These are phyloP conservation scores for Abrus precatorius DNA, from an alignment of 306 rosid genomes.

Conservation along the genomic window DNA sequence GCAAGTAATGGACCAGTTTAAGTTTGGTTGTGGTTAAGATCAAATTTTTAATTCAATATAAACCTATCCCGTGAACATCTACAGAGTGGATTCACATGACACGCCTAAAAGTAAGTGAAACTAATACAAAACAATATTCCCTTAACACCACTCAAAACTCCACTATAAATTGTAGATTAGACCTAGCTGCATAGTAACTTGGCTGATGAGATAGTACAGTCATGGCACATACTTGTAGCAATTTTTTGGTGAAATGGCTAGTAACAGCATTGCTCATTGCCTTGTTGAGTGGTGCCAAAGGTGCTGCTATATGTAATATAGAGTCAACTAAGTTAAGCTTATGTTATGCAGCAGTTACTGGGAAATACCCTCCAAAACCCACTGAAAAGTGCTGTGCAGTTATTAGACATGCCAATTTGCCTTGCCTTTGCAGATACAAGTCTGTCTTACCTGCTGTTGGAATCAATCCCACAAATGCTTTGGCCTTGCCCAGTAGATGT, in stretches of 20 bases:
- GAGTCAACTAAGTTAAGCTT: slow-evolving; percentile 45
- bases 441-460: slow-evolving; percentile 59
- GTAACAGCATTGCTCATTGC: slow-evolving; percentile 50
- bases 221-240: slow-evolving; percentile 47
- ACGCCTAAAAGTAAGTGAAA: slow-evolving; percentile 37
- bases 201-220: slow-evolving; percentile 2
- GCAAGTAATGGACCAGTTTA: not conserved
- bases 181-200: slow-evolving; percentile 2
- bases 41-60: slow-evolving; percentile 15
- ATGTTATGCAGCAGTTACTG: slow-evolving; percentile 67
- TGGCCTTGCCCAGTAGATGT: slow-evolving; percentile 73
- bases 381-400: slow-evolving; percentile 57
- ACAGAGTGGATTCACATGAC: slow-evolving; percentile 61
- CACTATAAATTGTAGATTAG: slow-evolving; percentile 46
- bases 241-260: slow-evolving; percentile 41
- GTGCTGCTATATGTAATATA: slow-evolving; percentile 53
- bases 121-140: slow-evolving; percentile 15
- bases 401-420: slow-evolving; percentile 54
- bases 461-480: slow-evolving; percentile 63
- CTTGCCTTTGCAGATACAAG: slow-evolving; percentile 73
- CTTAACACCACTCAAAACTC: slow-evolving; percentile 13
- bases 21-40: not conserved
- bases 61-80: slow-evolving; percentile 54
- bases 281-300: slow-evolving; percentile 50
- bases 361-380: slow-evolving; percentile 60